Conservation (phyloP, 371 early-diverging fungal species). For the Synchytrium microbalum region DNA sequence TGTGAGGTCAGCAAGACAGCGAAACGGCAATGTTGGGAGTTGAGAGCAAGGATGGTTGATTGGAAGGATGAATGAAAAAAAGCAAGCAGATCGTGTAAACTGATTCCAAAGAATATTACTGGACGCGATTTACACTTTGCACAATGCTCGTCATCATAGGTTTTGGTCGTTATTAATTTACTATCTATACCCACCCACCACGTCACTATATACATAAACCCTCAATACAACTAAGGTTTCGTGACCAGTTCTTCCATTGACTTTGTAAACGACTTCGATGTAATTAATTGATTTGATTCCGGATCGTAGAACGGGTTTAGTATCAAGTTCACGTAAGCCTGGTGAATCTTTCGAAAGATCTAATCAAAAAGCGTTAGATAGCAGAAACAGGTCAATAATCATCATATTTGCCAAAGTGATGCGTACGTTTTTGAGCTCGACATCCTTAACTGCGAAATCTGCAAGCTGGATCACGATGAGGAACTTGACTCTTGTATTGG, state of each 20-base stretch:
- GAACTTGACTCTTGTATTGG: conserved; percentile 72
- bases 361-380: conserved; percentile 21
- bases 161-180: no score
- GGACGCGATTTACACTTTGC: no score
- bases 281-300: background rate
- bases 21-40: no score
- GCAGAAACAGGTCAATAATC: background rate
- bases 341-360: conserved; percentile 73
- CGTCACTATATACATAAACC: no score
- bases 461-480: conserved; percentile 59
- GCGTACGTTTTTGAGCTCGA: conserved; percentile 70
- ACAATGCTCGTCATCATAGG: no score
- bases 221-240: no score
- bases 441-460: conserved; percentile 68
- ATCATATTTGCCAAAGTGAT: background rate
- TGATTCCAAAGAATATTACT: no score
- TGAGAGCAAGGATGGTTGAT: no score
- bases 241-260: background rate
- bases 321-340: conserved; percentile 64
- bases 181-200: no score
- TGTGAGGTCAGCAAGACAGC: no score
- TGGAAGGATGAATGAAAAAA: no score
- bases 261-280: background rate
- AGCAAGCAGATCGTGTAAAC: no score
- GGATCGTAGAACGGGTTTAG: conserved; percentile 70